phyloP scores from a whole-genome alignment of 345 rosid species.

The Syzygium aqueum region DNA sequence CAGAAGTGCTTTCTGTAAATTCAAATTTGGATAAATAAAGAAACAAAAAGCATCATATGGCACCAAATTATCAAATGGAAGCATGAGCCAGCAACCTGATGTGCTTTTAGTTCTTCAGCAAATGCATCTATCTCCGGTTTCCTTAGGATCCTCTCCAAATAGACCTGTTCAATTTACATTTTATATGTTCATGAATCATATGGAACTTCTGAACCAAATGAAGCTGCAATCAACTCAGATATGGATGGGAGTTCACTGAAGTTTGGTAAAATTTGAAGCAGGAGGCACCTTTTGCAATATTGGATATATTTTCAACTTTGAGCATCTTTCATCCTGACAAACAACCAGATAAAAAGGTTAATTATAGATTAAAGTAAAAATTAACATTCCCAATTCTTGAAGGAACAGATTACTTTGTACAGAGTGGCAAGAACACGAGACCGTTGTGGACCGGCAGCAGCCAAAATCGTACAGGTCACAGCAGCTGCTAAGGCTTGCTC shows the following conservation, averaged over 20 bases:
- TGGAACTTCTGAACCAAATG: background rate
- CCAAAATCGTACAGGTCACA: constrained; percentile 94
- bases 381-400: background rate
- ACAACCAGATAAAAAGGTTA: constrained; percentile 7
- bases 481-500: constrained; percentile 96
- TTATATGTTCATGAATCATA: background rate
- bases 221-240: background rate
- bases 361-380: background rate
- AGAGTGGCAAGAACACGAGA: constrained; percentile 96
- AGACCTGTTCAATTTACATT: constrained; percentile 47
- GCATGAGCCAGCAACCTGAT: constrained; percentile 50
- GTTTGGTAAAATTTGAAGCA: background rate
- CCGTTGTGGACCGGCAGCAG: constrained; percentile 97
- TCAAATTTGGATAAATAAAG: background rate
- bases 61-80: background rate
- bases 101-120: constrained; percentile 85
- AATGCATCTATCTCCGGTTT: constrained; percentile 96
- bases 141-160: constrained; percentile 88
- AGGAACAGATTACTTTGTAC: constrained; percentile 51
- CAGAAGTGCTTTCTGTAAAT: constrained; percentile 77
- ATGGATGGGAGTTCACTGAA: background rate
- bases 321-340: constrained; percentile 92
- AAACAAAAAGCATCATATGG: background rate
- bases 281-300: constrained; percentile 78
- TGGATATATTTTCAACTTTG: constrained; percentile 88